Evolutionary conservation across 257 asterid genomes (phyloP).

Genomic region (Solanum rostratum): DNA sequence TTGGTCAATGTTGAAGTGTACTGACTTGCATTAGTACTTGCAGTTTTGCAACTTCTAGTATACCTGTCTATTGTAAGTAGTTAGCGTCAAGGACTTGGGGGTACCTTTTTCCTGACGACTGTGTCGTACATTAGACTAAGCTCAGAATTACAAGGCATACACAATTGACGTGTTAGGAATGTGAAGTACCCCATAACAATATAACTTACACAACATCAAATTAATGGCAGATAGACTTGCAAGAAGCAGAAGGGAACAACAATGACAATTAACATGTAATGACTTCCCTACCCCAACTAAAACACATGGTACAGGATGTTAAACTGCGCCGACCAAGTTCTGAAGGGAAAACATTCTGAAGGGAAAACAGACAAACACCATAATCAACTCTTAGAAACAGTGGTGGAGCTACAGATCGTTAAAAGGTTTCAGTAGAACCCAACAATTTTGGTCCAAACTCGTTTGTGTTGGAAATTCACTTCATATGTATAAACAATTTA

Average conservation of each 20-base stretch:
- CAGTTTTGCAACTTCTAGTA: not conserved
- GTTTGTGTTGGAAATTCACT: not conserved
- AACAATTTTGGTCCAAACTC: not conserved
- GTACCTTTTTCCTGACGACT: not conserved
- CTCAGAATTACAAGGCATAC: not conserved
- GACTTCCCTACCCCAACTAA: not conserved
- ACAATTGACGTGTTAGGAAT: not conserved
- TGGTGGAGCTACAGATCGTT: not conserved
- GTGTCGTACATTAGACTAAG: not conserved
- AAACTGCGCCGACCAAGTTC: not conserved
- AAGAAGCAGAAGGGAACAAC: not conserved
- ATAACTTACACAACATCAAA: not conserved
- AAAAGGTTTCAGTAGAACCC: not conserved
- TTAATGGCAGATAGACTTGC: not conserved
- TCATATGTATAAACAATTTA: not conserved
- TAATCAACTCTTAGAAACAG: not conserved
- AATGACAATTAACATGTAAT: not conserved
- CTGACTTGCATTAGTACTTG: not conserved
- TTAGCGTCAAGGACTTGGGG: not conserved
- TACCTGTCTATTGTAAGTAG: not conserved
- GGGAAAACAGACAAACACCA: not conserved
- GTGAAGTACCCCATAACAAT: not conserved
- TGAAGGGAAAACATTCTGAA: not conserved
- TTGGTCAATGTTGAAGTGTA: too few species aligned
- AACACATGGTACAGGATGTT: not conserved